phyloP scores from a whole-genome alignment of 2,329 filamentous ascomycete genomes.

The Cercospora sesami region DNA sequence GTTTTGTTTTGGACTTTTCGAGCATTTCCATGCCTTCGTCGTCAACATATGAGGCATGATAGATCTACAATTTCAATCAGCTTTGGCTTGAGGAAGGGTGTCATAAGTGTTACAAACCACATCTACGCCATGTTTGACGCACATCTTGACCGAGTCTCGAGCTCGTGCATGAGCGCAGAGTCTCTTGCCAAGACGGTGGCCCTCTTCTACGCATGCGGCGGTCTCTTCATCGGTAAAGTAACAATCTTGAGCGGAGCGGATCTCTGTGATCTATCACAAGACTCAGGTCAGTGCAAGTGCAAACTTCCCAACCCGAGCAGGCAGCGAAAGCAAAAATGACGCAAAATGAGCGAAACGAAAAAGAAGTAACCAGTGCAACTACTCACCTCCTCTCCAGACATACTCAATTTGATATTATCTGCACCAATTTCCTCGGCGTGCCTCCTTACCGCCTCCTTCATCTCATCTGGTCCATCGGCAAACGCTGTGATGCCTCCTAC shows the following conservation, averaged over 20 bases:
- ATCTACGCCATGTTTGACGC: constrained; percentile 48
- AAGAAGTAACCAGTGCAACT: no score
- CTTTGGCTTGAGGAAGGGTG: neutral
- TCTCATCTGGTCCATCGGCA: constrained; percentile 37
- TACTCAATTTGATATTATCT: constrained; percentile 41
- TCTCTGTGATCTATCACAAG: constrained; percentile 36
- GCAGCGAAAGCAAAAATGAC: no score
- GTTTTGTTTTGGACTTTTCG: constrained; percentile 43
- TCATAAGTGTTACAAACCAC: constrained; percentile 47
- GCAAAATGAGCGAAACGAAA: no score
- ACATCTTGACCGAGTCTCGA: constrained; percentile 48
- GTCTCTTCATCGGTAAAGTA: constrained; percentile 52
- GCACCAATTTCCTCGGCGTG: constrained; percentile 36
- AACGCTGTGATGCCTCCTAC: constrained; percentile 47
- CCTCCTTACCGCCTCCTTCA: constrained; percentile 33
- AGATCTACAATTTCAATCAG: constrained; percentile 43
- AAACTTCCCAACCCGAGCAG: no score
- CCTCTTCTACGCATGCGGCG: constrained; percentile 51
- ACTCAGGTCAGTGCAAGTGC: no score
- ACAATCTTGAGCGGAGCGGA: constrained; percentile 44
- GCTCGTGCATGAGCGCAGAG: constrained; percentile 47
- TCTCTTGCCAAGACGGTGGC: constrained; percentile 43
- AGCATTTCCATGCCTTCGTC: constrained; percentile 46
- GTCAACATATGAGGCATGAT: constrained; percentile 50
- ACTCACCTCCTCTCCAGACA: constrained; percentile 34